A percentile compares a stretch with the other conserved stretches of the same genome.
Conservation (phyloP, 2,329 filamentous ascomycete genomes). For the Clarireedia hainanense region DNA sequence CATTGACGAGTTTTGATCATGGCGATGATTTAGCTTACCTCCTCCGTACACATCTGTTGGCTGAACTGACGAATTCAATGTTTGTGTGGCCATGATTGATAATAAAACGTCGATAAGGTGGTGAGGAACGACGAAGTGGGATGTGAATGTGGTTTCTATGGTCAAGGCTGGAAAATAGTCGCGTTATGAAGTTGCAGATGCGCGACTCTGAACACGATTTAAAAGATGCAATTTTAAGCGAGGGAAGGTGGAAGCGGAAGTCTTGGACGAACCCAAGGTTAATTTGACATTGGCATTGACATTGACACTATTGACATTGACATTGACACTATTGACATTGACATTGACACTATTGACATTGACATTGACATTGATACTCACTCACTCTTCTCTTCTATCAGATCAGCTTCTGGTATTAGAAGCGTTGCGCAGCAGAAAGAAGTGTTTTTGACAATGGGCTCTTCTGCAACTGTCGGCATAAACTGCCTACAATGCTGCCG, state of each 20-base stretch:
- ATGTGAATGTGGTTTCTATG: neutral
- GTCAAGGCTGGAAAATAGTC: constrained; percentile 1
- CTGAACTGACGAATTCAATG: constrained; percentile 46
- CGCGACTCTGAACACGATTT: neutral
- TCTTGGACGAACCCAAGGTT: neutral
- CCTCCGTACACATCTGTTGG: constrained; percentile 57
- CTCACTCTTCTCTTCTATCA: no score
- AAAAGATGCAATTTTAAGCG: neutral
- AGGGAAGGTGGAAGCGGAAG: constrained; percentile 7
- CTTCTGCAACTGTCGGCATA: no score
- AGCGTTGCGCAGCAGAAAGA: no score
- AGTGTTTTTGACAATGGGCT: no score
- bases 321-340: neutral
- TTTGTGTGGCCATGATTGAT: constrained; percentile 46
- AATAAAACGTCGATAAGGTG: neutral
- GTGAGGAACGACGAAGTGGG: neutral
- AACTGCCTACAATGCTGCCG: no score
- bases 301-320: neutral
- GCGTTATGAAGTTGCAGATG: constrained; percentile 7
- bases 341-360: neutral
- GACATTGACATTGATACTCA: neutral
- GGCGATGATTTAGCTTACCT: constrained; percentile 36
- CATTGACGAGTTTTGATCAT: neutral
- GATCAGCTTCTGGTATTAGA: no score
- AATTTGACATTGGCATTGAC: neutral